Base-by-base conservation (phyloP, 371 early-diverging fungal species). In the Lichtheimia corymbifera region DNA sequence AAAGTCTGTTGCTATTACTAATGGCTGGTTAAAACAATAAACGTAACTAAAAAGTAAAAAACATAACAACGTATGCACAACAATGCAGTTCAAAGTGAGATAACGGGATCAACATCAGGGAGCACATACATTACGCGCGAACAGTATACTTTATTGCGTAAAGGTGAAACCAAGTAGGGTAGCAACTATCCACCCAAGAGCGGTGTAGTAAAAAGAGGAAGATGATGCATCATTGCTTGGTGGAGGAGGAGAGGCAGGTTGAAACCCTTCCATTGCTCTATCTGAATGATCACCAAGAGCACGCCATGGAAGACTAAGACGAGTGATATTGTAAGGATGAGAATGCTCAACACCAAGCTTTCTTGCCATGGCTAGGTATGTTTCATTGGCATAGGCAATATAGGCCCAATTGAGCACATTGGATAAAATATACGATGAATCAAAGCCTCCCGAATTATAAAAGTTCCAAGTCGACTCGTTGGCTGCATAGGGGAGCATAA, bases 351-450 rank as follows among this genome's bases (percentile, higher is more conserved):
- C 55, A 1, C 57, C 59, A 1, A 70, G 35, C 3, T 42, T 14
- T 22, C 44, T 40, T 4, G 61, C 49, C n/a, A 64, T 24, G 7
- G 25, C 45, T 7, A 55, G 17, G 43, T 70, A 70, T 12, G 67
- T 67, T 40, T 65, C 60, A 57, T 73, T 66, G 44, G 71, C 71
- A 58, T 76, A 84, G 13, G 70, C 68, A 52, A 75, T 64, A 61
- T 66, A 78, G 0, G 84, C 84, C 18, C 68, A 64, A 61, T 80
- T 76, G 20, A 74, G 62, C 25, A 80, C 50, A 62, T 77, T 67
- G 14, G 73, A 56, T 30, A 79, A 64, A 50, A 67, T 55, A 9
- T 63, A 64, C 50, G 64, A 63, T 12, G 55, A 51, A 42, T 58
- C 41, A 55, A 75, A 54, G 44, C 72, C 66, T 59, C 65, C 59